Percentiles rank a stretch among this genome's conserved stretches.
phyloP scores from a whole-genome alignment of 495 filamentous ascomycete species.

The Neurospora hispaniola region DNA sequence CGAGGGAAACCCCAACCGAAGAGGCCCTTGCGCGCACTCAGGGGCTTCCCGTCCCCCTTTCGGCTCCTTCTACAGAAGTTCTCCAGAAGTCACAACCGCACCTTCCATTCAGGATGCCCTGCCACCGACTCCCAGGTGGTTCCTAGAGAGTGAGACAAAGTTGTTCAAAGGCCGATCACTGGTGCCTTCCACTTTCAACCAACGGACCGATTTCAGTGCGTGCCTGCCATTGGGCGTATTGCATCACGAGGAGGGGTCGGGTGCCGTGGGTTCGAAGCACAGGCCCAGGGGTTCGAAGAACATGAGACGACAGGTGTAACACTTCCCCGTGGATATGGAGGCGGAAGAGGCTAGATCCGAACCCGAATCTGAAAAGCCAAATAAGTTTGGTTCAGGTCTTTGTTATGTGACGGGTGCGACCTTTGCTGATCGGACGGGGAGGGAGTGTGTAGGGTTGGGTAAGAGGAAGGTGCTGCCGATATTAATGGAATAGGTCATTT shows the following conservation, averaged over 20 bases:
- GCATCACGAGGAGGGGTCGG: background rate
- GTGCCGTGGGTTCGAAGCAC: background rate
- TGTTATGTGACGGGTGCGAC: background rate
- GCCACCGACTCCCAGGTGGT: no score
- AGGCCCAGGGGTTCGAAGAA: background rate
- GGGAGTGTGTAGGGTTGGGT: background rate
- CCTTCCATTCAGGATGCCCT: background rate
- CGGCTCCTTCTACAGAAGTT: no score
- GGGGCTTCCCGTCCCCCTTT: background rate
- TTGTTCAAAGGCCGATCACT: background rate
- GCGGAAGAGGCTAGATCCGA: background rate
- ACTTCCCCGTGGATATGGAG: background rate
- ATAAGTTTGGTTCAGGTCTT: no score
- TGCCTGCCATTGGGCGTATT: background rate
- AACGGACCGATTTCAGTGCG: background rate
- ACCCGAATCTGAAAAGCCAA: background rate
- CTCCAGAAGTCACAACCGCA: background rate
- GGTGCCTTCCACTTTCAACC: background rate
- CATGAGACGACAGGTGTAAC: background rate
- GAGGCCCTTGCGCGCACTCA: background rate
- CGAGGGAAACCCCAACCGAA: background rate
- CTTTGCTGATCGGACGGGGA: background rate
- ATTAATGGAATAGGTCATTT: background rate
- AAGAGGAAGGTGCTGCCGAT: background rate
- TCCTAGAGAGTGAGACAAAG: no score